Evolutionary conservation across 2,329 filamentous ascomycete species (phyloP).

Genomic region (Coleophoma eucalyptorum): DNA sequence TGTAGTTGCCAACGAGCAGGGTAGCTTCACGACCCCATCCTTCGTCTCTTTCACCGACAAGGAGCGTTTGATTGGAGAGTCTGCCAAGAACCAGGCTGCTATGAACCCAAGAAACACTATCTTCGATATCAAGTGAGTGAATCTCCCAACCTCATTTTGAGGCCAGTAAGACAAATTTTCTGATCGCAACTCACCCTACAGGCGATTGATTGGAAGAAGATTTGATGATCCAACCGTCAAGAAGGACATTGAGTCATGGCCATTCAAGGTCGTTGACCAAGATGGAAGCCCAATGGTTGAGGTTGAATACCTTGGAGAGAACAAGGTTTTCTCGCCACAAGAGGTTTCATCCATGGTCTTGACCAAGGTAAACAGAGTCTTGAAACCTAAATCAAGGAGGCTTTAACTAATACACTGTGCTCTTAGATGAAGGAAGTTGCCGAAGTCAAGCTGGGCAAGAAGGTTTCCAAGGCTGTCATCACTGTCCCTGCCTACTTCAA

Average conservation of each 20-base stretch:
- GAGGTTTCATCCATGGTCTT: conserved; percentile 99
- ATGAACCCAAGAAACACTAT: conserved; percentile 99
- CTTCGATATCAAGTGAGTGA: conserved; percentile 93
- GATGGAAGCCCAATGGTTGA: conserved; percentile 85
- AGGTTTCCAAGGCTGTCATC: conserved; percentile 98
- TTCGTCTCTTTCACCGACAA: conserved; percentile 99
- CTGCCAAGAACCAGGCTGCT: conserved; percentile 99
- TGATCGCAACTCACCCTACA: conserved; percentile 29
- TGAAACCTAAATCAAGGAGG: background rate
- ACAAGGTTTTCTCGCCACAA: conserved; percentile 94
- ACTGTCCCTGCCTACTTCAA: conserved; percentile 99
- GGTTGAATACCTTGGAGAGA: conserved; percentile 93
- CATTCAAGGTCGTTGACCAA: conserved; percentile 95
- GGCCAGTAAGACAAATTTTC: no score
- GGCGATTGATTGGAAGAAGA: conserved; percentile 95
- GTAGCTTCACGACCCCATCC: conserved; percentile 96
- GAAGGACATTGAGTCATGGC: conserved; percentile 97
- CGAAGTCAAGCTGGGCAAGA: conserved; percentile 97
- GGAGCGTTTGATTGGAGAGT: conserved; percentile 98
- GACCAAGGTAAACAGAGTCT: conserved; percentile 69
- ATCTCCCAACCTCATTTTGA: no score
- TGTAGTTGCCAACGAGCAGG: conserved; percentile 95
- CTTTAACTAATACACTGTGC: conserved; percentile 1
- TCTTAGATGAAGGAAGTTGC: conserved; percentile 97
- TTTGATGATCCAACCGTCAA: conserved; percentile 96